Evolutionary conservation across 2,329 filamentous ascomycete species (phyloP), one percentile per base, ranked within the genome.

Genomic region (Thermothelomyces thermophilus): DNA sequence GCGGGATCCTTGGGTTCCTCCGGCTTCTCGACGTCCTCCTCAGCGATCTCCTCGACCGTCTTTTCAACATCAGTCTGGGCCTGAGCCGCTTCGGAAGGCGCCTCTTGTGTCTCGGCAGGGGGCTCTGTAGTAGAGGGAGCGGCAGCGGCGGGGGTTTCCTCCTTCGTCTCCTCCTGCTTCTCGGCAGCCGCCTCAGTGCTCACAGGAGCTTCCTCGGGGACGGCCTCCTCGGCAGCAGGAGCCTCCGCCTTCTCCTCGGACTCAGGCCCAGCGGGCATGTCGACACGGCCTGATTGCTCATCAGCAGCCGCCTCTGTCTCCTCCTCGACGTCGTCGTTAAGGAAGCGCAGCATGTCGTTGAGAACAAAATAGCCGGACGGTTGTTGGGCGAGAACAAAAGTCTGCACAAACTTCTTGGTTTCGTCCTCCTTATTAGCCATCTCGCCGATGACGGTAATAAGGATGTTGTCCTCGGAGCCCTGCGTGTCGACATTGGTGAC

Each of bases 401-500:
- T 97, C 77, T 98, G 93, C 35, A 90, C 86, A 65, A 98, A 98
- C 70, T 96, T 96, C 75, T 87, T 90, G 63, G 91, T 88, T 52
- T 93, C 87, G 57, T 84, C 84, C 42, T 82, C 83, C 70, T 94
- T 94, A 80, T 95, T 96, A 63, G 90, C 95, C 63, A 93, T 94
- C 72, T 97, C 91, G 58, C 93, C 93, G 65, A 98, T 96, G 62
- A 97, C 93, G 70, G 95, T 90, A 63, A 98, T 94, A 62, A 98
- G 84, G 60, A 98, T 97, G 73, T 90, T 94, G 55, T 90, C 83
- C 68, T 84, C 86, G 9, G 91, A 96, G 56, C 86, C 85, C 72
- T 98, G 91, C 16, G 90, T 91, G 70, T 98, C 93, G 64, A 98
- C 93, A 65, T 98, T 98, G 69, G 91, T 87, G 61, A 98, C 87